Evolutionary conservation across 176 grass and related monocot species (phyloP), one percentile per base, ranked within the genome.

Genomic region (Oryza australiensis): DNA sequence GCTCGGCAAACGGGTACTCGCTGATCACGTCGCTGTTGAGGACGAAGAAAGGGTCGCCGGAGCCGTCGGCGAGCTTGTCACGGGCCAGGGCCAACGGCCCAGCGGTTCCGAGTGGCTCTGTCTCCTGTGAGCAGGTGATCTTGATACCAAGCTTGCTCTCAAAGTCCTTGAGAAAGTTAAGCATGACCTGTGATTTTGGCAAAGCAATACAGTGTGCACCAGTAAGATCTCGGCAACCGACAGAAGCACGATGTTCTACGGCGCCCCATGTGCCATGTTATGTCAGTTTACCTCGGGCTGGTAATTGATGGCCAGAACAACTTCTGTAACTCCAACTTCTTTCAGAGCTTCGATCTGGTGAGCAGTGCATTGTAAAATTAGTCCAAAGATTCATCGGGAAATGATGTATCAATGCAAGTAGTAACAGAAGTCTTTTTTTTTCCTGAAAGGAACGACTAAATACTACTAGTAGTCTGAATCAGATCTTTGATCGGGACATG

Each of bases 11-110:
- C 2, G 94, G 94, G 78, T 97, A 97, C 71, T 97, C 91, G 37
- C 91, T 97, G 77, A 97, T 97, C 45, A 97, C 91, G 77, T 97
- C 94, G 37, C 94, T 93, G 81, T 97, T 97, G 41, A 97, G 91
- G 26, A 97, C 94, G 48, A 97, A 97, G 86, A 97, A 97, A 18
- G 94, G 94, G 6, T 97, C 84, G 26, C 94, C 84, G 14, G 94
- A 97, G 0, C 91, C 84, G 9, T 97, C 86, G 0, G 60, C 66
- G 12, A 97, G 90, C 86, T 91, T 91, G 72, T 97, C 88, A 11
- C 91, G 84, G 32, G 94, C 94, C 16, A 97, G 68, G 62, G 94
- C 94, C 73, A 97, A 77, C 0, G 94, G 94, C 0, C 94, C 94
- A 0, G 94, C 94, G 0, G 94, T 97, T 14, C 94, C 94, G 35